Base-by-base conservation (phyloP, 179 eudicot genomes). In the Sideroxylon spinosum region DNA sequence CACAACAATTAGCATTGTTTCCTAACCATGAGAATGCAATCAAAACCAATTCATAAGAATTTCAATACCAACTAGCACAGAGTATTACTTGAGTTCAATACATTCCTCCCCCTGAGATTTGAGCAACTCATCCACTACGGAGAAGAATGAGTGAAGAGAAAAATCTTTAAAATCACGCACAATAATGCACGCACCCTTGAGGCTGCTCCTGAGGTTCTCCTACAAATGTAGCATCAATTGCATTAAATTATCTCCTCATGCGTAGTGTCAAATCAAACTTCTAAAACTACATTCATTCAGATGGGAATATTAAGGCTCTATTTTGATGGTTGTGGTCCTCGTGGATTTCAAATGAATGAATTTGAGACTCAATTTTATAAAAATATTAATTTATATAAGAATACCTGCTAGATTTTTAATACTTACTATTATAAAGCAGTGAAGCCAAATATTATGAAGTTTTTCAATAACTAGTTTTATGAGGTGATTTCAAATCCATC, bases 151-250 rank as follows among this genome's bases (percentile, higher is more conserved):
- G 63, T 82, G 72, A 20, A 78, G 75, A 22, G 76, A 78, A 69
- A 82, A 75, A 68, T 82, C 85, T 65, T 73, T 76, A 55, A 78
- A 82, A 79, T 82, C 85, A 16, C 74, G 49, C 11, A 82, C 81
- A 78, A 78, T 68, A 2, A 79, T 82, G 53, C 74, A 60, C 16
- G 79, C 78, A 75, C 85, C 81, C 37, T n/a, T 66, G 63, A 78
- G 26, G 20, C 70, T 79, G 53, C 59, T 71, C 79, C 52, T 44
- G 65, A 73, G 53, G 3, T 81, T 81, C 52, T 68, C 85, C 85
- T 82, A 32, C 25, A 59, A 22, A 75, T 22, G 44, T 32, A 60
- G 11, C 14, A 70, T 46, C 20, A 48, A 48, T 49, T 2, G 8
- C 59, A 37, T 70, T 4, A 70, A 49, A 70, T 44, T 22, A 7